phyloP scores from a whole-genome alignment of 1,284 basidiomycete species.

The Jaminaea rosea region DNA sequence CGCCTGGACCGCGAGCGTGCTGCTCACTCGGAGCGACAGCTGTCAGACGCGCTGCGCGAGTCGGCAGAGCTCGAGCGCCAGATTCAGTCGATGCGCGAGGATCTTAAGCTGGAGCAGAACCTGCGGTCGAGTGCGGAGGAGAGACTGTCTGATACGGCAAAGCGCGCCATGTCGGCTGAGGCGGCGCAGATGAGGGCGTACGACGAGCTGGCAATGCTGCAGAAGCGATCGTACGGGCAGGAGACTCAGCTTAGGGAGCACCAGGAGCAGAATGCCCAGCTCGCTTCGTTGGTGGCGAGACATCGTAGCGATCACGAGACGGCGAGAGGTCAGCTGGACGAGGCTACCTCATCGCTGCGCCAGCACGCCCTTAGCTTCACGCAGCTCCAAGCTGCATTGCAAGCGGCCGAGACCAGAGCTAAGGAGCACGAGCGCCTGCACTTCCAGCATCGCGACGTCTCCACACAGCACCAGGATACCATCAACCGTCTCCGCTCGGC shows the following conservation, averaged over 20 bases:
- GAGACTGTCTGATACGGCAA: constrained; percentile 66
- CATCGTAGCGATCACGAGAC: constrained; percentile 68
- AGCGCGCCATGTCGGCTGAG: constrained; percentile 73
- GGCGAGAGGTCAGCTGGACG: constrained; percentile 60
- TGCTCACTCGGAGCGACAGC: constrained; percentile 68
- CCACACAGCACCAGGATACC: constrained; percentile 51
- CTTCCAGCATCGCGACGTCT: constrained; percentile 35
- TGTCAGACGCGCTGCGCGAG: constrained; percentile 64
- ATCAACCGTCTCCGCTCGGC: constrained; percentile 68
- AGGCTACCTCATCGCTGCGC: constrained; percentile 56
- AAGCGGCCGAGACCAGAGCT: constrained; percentile 65
- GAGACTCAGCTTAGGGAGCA: constrained; percentile 71
- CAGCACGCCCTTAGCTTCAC: constrained; percentile 78
- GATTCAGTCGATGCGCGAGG: constrained; percentile 49
- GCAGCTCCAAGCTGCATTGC: constrained; percentile 69
- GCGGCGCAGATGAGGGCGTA: constrained; percentile 64
- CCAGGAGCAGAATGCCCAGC: constrained; percentile 63
- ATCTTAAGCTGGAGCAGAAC: constrained; percentile 55
- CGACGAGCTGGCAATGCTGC: constrained; percentile 65
- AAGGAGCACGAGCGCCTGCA: constrained; percentile 72
- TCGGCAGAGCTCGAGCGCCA: constrained; percentile 65
- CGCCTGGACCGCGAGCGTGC: constrained; percentile 74
- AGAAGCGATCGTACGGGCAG: constrained; percentile 58
- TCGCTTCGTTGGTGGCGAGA: constrained; percentile 67
- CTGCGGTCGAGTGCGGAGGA: constrained; percentile 67